Evolutionary conservation across 2,329 filamentous ascomycete species (phyloP).

Genomic region (Davidsoniella neocaledoniae): DNA sequence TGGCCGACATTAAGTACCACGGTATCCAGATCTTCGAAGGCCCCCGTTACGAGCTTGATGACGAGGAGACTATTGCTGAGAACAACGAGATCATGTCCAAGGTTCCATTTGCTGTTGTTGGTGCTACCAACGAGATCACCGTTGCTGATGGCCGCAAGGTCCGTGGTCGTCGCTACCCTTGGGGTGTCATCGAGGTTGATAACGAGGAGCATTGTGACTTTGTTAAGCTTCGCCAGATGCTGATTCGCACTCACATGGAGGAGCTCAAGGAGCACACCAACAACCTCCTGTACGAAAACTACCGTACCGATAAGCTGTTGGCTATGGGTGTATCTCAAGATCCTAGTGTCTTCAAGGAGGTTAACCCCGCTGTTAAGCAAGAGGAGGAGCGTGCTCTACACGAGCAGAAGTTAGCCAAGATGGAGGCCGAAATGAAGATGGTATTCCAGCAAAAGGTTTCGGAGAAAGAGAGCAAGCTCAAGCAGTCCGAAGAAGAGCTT

Average conservation of each 20-base stretch:
- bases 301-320: conserved; percentile 97
- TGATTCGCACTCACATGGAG: conserved; percentile 99
- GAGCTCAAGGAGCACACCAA: conserved; percentile 99
- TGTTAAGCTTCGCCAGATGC: conserved; percentile 98
- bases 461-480: conserved; percentile 98
- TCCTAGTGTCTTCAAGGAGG: conserved; percentile 99
- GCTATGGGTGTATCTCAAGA: conserved; percentile 98
- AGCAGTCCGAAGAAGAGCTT: conserved; percentile 97
- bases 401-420: conserved; percentile 99
- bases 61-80: conserved; percentile 98
- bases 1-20: conserved; percentile 92
- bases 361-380: conserved; percentile 99
- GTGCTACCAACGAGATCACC: conserved; percentile 86
- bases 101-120: conserved; percentile 95
- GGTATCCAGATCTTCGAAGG: conserved; percentile 98
- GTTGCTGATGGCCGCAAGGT: conserved; percentile 88
- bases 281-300: conserved; percentile 98
- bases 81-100: conserved; percentile 99
- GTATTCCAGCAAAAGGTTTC: conserved; percentile 99
- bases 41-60: conserved; percentile 93
- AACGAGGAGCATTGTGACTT: conserved; percentile 99
- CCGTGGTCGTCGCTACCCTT: conserved; percentile 88
- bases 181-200: conserved; percentile 97
- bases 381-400: conserved; percentile 96
- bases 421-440: conserved; percentile 99